Conservation (phyloP, 345 rosid species). For the Viola odorata region DNA sequence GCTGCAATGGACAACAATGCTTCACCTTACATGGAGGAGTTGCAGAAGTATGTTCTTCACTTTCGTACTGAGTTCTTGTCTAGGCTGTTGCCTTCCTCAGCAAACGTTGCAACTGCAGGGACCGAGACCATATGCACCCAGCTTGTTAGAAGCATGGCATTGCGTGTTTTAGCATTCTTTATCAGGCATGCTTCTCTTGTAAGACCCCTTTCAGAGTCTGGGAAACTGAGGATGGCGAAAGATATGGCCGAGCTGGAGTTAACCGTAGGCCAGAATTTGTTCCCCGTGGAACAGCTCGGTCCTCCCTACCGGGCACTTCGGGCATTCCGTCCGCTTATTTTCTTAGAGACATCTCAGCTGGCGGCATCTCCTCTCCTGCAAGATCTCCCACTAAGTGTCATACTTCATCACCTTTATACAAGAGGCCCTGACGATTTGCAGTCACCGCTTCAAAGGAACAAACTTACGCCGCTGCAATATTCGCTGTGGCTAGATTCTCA, state of each 20-base stretch:
- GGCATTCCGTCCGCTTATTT: conserved; percentile 85
- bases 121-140: conserved; percentile 89
- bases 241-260: conserved; percentile 99
- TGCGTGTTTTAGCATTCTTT: conserved; percentile 80
- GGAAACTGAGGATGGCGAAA: conserved; percentile 90
- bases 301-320: conserved; percentile 92
- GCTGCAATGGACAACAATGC: conserved; percentile 80
- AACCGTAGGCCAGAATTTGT: conserved; percentile 86
- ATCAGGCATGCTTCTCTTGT: conserved; percentile 89
- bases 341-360: conserved; percentile 86
- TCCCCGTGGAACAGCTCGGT: conserved; percentile 97
- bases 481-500: conserved; percentile 95
- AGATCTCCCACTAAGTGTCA: conserved; percentile 79
- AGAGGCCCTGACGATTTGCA: conserved; percentile 88
- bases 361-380: conserved; percentile 79
- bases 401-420: conserved; percentile 86
- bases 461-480: conserved; percentile 70
- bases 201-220: conserved; percentile 96
- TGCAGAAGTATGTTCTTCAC: conserved; percentile 83
- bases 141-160: conserved; percentile 80
- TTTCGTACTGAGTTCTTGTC: conserved; percentile 84
- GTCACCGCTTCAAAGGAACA: conserved; percentile 87
- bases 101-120: conserved; percentile 46
- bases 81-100: conserved; percentile 69
- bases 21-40: conserved; percentile 95